These are phyloP conservation scores for Alternaria rosae DNA, from an alignment of 2,329 filamentous ascomycete species.

Conservation along the genomic window DNA sequence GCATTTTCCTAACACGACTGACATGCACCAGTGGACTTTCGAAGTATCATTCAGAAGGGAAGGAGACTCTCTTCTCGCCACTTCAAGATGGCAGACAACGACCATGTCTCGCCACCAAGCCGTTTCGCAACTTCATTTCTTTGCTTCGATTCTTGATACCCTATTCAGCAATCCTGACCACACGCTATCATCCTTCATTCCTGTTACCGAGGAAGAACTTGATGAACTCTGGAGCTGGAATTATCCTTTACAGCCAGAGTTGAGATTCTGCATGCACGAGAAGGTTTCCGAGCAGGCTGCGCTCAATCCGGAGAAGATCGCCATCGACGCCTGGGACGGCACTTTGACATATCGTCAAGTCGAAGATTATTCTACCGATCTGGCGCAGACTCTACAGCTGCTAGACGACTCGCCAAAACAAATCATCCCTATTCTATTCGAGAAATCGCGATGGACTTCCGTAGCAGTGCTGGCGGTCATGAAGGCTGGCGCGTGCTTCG, in stretches of 20 bases:
- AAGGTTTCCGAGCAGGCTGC: conserved; percentile 52
- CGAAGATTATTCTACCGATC: conserved; percentile 40
- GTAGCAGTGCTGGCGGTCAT: conserved; percentile 51
- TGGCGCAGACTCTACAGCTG: conserved; percentile 37
- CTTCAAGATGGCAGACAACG: conserved; percentile 53
- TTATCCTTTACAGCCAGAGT: conserved; percentile 52
- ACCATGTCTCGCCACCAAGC: conserved; percentile 55
- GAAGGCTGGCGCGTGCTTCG: conserved; percentile 51
- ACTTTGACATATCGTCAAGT: conserved; percentile 46
- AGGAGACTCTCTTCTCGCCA: conserved; percentile 42
- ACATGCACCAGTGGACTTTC: conserved; percentile 38
- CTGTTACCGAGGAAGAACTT: conserved; percentile 49
- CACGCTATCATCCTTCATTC: conserved; percentile 23
- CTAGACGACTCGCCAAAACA: conserved; percentile 35
- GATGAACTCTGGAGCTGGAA: conserved; percentile 60
- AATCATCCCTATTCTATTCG: conserved; percentile 50
- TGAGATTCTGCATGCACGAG: conserved; percentile 58
- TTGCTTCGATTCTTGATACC: conserved; percentile 46
- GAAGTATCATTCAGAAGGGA: conserved; percentile 36
- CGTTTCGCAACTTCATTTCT: conserved; percentile 52
- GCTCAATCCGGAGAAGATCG: conserved; percentile 45
- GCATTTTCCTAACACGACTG: not conserved
- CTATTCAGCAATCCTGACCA: conserved; percentile 44
- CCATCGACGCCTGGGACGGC: conserved; percentile 51
- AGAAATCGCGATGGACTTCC: conserved; percentile 51